Percentiles rank a stretch among this genome's conserved stretches.
These are phyloP conservation scores for Clitocybe nebularis DNA, from an alignment of 1,284 basidiomycete species.

Conservation along the genomic window DNA sequence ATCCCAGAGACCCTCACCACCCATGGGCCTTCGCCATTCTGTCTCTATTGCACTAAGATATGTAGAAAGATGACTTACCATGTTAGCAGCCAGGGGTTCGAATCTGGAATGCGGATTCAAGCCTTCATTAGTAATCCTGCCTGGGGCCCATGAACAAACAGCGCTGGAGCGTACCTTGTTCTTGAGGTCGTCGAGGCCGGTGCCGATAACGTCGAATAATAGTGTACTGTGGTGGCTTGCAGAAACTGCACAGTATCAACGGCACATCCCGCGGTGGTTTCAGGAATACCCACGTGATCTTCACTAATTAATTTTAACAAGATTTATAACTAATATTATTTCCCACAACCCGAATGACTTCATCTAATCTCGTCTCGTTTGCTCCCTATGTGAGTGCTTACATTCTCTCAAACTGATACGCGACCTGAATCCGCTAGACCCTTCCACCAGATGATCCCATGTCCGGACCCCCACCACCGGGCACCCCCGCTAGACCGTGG, in stretches of 20 bases:
- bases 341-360: too few species aligned
- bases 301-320: too few species aligned
- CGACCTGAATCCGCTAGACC: too few species aligned
- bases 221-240: constrained; percentile 28
- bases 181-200: constrained; percentile 33
- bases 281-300: too few species aligned
- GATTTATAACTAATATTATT: too few species aligned
- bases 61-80: constrained; percentile 26
- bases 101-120: too few species aligned
- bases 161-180: constrained; percentile 24
- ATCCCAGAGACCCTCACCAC: not conserved
- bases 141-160: not conserved
- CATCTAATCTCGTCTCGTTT: too few species aligned
- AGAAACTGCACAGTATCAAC: constrained; percentile 34
- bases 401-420: too few species aligned
- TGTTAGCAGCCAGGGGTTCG: constrained; percentile 22
- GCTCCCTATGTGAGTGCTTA: too few species aligned
- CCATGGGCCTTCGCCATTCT: not conserved
- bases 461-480: too few species aligned
- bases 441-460: too few species aligned
- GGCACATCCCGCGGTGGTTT: constrained; percentile 29
- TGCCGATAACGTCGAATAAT: constrained; percentile 22
- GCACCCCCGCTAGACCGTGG: constrained; percentile 53
- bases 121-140: not conserved
- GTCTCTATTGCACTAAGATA: not conserved